Evolutionary conservation across 345 rosid genomes (phyloP).

Genomic region (Aegle marmelos): DNA sequence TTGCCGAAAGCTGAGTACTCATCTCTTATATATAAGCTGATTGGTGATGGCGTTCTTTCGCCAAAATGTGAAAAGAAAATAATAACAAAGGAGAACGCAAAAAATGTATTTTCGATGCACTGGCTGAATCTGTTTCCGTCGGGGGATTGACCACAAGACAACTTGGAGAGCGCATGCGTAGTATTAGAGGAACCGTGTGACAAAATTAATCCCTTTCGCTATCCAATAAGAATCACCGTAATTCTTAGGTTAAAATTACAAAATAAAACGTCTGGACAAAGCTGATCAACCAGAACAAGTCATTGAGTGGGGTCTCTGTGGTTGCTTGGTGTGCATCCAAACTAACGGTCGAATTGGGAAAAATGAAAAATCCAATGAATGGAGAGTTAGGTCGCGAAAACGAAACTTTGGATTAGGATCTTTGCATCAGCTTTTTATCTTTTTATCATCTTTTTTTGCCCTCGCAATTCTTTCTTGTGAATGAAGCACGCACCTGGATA

Average conservation of each 20-base stretch:
- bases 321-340: constrained; percentile 44
- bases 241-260: not conserved
- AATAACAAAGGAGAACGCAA: not conserved
- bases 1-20: constrained; percentile 9
- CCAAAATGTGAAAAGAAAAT: not conserved
- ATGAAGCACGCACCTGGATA: constrained; percentile 38
- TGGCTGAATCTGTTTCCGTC: not conserved
- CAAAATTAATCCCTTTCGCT: not conserved
- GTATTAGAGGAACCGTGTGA: not conserved
- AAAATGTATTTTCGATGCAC: not conserved
- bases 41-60: not conserved
- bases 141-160: not conserved
- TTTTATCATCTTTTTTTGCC: no score
- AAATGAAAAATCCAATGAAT: constrained; percentile 30
- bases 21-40: not conserved
- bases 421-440: constrained; percentile 21
- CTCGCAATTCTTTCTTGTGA: constrained; percentile 34
- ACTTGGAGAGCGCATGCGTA: not conserved
- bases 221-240: not conserved
- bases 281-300: not conserved
- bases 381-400: constrained; percentile 47
- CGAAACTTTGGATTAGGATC: constrained; percentile 35
- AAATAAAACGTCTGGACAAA: constrained; percentile 1
- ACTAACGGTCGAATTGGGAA: constrained; percentile 45
- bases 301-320: constrained; percentile 22